Base-by-base conservation (phyloP, 495 filamentous ascomycete species). In the Xylaria longipes region DNA sequence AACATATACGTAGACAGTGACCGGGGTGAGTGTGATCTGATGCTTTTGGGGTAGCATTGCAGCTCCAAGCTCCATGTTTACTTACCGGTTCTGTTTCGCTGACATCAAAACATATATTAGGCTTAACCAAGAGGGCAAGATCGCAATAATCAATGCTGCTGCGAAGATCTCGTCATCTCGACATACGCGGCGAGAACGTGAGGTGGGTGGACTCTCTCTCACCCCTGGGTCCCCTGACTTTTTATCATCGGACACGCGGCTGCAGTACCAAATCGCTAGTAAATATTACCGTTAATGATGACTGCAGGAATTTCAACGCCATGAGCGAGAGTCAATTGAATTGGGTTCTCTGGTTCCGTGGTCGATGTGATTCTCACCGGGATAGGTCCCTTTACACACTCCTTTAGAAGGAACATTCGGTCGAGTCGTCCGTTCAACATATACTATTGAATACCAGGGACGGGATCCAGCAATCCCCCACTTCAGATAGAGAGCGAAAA, bases 11-110 rank as follows among this genome's bases (percentile, higher is more conserved):
- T n/a, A 65, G 39, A 20, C 20, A 33, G 45, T 37, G 45, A 41
- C 68, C 45, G 35, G 68, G 68, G 61, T 70, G 46, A 64, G 65
- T 67, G 65, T 67, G 65, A 67, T 67, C 65, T 67, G 58, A 56
- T 56, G 58, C 61, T 41, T n/a, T 61, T 35, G 39, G 67, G 67
- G 68, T 70, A 70, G 35, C 68, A 70, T 70, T 64, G 68, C 68
- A 70, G 68, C 57, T 37, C 57, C 33, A 62, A 61, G 46, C 45
- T 70, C 68, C 68, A 64, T 70, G 56, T 64, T 64, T 54, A 70
- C 68, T 56, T 63, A 64, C 46, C 58, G 45, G 45, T 64, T 56
- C 35, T 56, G 29, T 20, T 61, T 68, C 39, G 27, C 66, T 57
- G 39, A 68, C 66, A 68, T 68, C 66, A 29, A 60, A 46, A 60